Percentiles rank a stretch among this genome's conserved stretches.
Conservation (phyloP, 1,284 basidiomycete species). For the Heliocybe sulcata region DNA sequence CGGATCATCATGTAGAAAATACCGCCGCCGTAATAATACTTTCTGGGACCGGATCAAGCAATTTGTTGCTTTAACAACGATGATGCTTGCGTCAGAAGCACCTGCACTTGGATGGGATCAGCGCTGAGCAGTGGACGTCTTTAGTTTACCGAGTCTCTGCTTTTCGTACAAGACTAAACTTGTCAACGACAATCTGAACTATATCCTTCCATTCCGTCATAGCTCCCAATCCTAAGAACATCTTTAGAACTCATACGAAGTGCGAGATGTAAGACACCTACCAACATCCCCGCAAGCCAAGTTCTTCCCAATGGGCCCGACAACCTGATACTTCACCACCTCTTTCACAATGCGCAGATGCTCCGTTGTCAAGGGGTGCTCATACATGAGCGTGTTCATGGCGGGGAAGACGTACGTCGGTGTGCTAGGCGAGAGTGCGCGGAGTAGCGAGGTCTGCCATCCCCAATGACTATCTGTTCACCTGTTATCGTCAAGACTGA, state of each 20-base stretch:
- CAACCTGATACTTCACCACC: slow-evolving; percentile 71
- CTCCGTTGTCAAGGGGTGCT: slow-evolving; percentile 85
- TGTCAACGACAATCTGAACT: slow-evolving; percentile 58
- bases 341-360: slow-evolving; percentile 72
- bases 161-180: slow-evolving; percentile 31
- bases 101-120: no score
- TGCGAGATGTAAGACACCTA: slow-evolving; percentile 22
- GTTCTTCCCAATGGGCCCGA: slow-evolving; percentile 81
- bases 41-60: neutral
- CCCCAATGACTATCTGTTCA: neutral
- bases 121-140: no score
- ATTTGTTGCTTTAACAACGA: neutral
- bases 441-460: slow-evolving; percentile 79
- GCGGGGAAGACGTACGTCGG: slow-evolving; percentile 91
- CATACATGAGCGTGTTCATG: slow-evolving; percentile 98
- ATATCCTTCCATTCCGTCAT: slow-evolving; percentile 92
- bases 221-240: slow-evolving; percentile 66
- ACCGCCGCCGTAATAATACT: neutral
- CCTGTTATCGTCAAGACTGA: no score
- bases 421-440: slow-evolving; percentile 77
- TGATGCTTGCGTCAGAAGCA: neutral
- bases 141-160: neutral
- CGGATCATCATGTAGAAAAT: neutral
- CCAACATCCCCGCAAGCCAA: slow-evolving; percentile 94
- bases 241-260: neutral